phyloP scores from a whole-genome alignment of 202 grass and related monocot genomes.

The Schoenoplectus triqueter region DNA sequence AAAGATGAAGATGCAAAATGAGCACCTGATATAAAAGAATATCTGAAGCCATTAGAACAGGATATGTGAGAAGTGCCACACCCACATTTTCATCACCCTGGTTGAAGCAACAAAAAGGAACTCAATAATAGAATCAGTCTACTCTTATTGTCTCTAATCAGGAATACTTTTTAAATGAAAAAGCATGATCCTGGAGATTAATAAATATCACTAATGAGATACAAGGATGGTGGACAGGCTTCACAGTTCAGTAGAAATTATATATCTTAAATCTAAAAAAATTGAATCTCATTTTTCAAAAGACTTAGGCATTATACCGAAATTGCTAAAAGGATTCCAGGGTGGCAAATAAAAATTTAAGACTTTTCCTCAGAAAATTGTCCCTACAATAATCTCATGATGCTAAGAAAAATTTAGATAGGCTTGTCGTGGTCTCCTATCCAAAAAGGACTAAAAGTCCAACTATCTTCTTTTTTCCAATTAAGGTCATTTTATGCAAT shows the following conservation, averaged over 20 bases:
- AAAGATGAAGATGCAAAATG: conserved; percentile 34
- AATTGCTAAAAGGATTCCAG: not conserved
- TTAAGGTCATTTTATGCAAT: not conserved
- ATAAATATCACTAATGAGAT: not conserved
- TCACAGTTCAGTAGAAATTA: not conserved
- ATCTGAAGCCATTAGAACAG: conserved; percentile 99
- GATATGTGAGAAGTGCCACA: conserved; percentile 93
- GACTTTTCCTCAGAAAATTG: not conserved
- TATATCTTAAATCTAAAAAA: not conserved
- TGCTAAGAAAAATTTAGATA: not conserved
- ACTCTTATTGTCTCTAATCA: not conserved
- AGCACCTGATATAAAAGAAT: conserved; percentile 97
- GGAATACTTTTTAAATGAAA: conserved; percentile 1
- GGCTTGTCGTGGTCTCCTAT: not conserved
- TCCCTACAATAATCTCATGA: not conserved
- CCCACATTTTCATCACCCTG: conserved; percentile 99
- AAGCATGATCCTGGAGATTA: not conserved
- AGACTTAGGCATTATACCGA: not conserved
- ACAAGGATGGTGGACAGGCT: not conserved
- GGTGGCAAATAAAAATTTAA: conserved; percentile 1
- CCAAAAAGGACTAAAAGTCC: not conserved
- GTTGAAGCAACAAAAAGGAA: conserved; percentile 18
- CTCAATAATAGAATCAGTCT: not conserved
- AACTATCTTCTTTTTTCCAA: not conserved
- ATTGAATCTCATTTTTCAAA: not conserved